A percentile compares a stretch with the other conserved stretches of the same genome.
These are phyloP conservation scores for Candida sp. DNA, from an alignment of 1,139 yeast species.

Conservation along the genomic window DNA sequence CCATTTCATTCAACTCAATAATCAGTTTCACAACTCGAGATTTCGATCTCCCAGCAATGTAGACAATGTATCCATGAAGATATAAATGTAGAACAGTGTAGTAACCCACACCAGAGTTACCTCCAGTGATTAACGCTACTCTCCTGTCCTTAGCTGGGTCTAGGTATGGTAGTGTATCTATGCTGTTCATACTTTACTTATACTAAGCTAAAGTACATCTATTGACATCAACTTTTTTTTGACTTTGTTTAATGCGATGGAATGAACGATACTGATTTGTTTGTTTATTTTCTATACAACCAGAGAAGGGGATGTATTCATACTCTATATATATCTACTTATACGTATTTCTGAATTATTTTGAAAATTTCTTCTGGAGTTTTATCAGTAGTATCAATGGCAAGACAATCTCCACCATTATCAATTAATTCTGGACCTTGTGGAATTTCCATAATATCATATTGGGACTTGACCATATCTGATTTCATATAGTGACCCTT, in stretches of 20 bases:
- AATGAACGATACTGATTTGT: too few relatives aligned
- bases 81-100: constrained; percentile 72
- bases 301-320: too few relatives aligned
- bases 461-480: constrained; percentile 78
- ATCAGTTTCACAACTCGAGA: constrained; percentile 57
- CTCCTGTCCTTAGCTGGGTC: constrained; percentile 42
- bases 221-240: too few relatives aligned
- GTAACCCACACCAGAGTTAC: constrained; percentile 79
- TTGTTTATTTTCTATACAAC: too few relatives aligned
- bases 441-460: constrained; percentile 73
- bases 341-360: constrained; percentile 6
- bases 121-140: constrained; percentile 76
- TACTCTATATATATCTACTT: not conserved
- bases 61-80: constrained; percentile 73
- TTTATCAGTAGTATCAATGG: constrained; percentile 39
- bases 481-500: constrained; percentile 83
- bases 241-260: too few relatives aligned
- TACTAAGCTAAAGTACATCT: too few relatives aligned
- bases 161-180: constrained; percentile 30
- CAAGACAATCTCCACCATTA: constrained; percentile 36
- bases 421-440: constrained; percentile 30
- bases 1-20: constrained; percentile 51
- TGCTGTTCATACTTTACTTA: constrained; percentile 5
- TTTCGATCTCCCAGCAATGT: constrained; percentile 67
- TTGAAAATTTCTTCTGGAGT: constrained; percentile 31